Base-by-base conservation (phyloP, 371 early-diverging fungal genomes). In the Mucor lusitanicus region DNA sequence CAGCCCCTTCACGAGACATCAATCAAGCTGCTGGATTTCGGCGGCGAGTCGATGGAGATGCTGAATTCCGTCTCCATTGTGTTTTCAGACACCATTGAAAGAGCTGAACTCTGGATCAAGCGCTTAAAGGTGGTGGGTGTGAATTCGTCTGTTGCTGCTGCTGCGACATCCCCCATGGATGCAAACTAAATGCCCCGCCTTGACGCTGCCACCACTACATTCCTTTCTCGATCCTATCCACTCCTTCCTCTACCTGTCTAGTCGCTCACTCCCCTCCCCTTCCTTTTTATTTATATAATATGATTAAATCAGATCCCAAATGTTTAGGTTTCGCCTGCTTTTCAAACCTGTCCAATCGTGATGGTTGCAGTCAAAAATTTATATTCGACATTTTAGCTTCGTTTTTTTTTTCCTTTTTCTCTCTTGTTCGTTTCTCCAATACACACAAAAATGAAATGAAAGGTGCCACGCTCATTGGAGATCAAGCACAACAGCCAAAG, bases 11-110 rank as follows among this genome's bases (percentile, higher is more conserved):
- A 81, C 12, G 76, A 80, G 54, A 83, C 78, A 3, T 85, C 88
- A 11, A 76, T 79, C 35, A 77, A 76, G 13, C 55, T 83, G 25
- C 61, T 89, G 44, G 84, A 82, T 21, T 88, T 97, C 62, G 95
- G 96, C 13, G 85, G 86, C 33, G 97, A 97, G 76, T 92, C 93
- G 0, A 81, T 88, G 37, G 86, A 82, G 27, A 94, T 95, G 94
- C 84, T 97, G 27, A 77, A 85, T 25, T 86, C 88, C n/a, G 90
- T 97, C 5, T 80, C 90, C 12, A 70, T 70, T 53, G 90, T 97
- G n/a, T 94, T 96, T 68, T 82, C 85, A 32, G 89, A 92, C 56
- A 90, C 93, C 0, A 86, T 94, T 15, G 83, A 83, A 13, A 88
- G 91, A 64, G 96, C 95, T n/a, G 95, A 95, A 74, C 74, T 85